Percentiles rank a stretch among this genome's conserved stretches.
These are phyloP conservation scores for Venturia pyrina DNA, from an alignment of 2,329 filamentous ascomycete genomes.

Conservation along the genomic window DNA sequence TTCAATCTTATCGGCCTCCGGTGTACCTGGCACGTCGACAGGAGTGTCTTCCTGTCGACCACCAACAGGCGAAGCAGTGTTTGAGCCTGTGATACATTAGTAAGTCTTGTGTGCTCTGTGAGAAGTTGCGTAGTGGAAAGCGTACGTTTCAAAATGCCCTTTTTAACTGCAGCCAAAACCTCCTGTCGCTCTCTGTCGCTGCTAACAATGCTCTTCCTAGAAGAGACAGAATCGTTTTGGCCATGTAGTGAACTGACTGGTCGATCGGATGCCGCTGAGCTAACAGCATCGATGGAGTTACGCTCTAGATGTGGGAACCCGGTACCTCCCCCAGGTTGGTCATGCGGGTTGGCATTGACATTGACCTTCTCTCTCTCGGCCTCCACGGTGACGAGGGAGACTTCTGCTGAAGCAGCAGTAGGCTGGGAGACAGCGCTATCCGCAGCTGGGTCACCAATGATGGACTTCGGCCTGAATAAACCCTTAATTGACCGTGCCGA, in stretches of 20 bases:
- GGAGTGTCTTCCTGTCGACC: constrained; percentile 32
- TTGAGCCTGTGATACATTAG: constrained; percentile 25
- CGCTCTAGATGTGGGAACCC: constrained; percentile 77
- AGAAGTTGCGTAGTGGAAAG: constrained; percentile 12
- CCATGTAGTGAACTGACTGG: constrained; percentile 20
- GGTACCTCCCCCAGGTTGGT: constrained; percentile 60
- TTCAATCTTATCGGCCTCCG: constrained; percentile 64
- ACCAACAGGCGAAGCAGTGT: constrained; percentile 55
- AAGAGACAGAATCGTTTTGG: constrained; percentile 31
- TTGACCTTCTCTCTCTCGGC: constrained; percentile 81
- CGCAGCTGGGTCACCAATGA: constrained; percentile 65
- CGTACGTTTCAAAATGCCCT: constrained; percentile 89
- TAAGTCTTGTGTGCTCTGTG: not conserved
- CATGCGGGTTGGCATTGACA: constrained; percentile 58
- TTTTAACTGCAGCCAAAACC: constrained; percentile 82
- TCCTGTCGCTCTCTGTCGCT: constrained; percentile 86
- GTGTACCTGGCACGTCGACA: constrained; percentile 81
- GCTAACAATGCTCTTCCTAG: constrained; percentile 81
- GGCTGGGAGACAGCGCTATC: constrained; percentile 34
- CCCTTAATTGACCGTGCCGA: constrained; percentile 83
- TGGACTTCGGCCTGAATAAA: constrained; percentile 87
- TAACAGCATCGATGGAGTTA: constrained; percentile 63
- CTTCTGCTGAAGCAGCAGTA: constrained; percentile 43
- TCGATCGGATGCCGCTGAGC: constrained; percentile 23
- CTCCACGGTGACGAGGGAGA: constrained; percentile 93